Percentiles rank a stretch among this genome's conserved stretches.
Conservation (phyloP, 768 basidiomycete genomes). For the Calocybe cyanea region DNA sequence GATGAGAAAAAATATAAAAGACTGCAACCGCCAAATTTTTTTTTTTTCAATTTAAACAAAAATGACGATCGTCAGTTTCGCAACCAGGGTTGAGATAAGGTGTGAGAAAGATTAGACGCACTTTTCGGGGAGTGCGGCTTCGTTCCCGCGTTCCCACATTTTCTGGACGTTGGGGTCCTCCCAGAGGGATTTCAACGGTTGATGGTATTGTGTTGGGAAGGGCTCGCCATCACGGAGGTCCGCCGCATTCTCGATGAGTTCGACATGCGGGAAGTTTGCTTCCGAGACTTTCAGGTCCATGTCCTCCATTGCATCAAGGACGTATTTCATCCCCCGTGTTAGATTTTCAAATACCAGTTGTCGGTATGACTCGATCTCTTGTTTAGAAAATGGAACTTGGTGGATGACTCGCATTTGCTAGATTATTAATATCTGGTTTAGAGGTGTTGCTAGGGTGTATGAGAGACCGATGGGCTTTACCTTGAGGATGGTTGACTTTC, state of each 20-base stretch:
- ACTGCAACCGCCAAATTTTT: too few species aligned
- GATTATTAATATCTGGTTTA: background rate
- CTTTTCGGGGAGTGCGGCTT: slow-evolving; percentile 91
- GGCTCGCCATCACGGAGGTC: slow-evolving; percentile 80
- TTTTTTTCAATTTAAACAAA: too few species aligned
- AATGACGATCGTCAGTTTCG: slow-evolving; percentile 6
- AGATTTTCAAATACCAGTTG: slow-evolving; percentile 94
- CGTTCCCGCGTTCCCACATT: slow-evolving; percentile 82
- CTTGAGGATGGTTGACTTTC: slow-evolving; percentile 91
- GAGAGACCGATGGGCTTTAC: slow-evolving; percentile 29
- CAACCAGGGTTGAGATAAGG: background rate
- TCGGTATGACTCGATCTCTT: slow-evolving; percentile 85
- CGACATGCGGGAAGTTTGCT: slow-evolving; percentile 53
- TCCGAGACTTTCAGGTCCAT: slow-evolving; percentile 74
- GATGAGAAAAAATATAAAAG: slow-evolving; percentile 74
- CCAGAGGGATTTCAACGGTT: slow-evolving; percentile 74
- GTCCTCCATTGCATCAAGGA: slow-evolving; percentile 87
- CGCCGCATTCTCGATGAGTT: slow-evolving; percentile 59
- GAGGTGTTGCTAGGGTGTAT: too few species aligned
- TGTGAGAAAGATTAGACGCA: slow-evolving; percentile 27
- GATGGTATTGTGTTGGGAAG: slow-evolving; percentile 66
- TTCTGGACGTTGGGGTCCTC: slow-evolving; percentile 67
- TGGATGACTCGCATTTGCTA: slow-evolving; percentile 99
- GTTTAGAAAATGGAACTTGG: slow-evolving; percentile 71
- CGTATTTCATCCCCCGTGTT: slow-evolving; percentile 75